Base-by-base conservation (phyloP, 129 eudicot species). In the Flaveria trinervia region DNA sequence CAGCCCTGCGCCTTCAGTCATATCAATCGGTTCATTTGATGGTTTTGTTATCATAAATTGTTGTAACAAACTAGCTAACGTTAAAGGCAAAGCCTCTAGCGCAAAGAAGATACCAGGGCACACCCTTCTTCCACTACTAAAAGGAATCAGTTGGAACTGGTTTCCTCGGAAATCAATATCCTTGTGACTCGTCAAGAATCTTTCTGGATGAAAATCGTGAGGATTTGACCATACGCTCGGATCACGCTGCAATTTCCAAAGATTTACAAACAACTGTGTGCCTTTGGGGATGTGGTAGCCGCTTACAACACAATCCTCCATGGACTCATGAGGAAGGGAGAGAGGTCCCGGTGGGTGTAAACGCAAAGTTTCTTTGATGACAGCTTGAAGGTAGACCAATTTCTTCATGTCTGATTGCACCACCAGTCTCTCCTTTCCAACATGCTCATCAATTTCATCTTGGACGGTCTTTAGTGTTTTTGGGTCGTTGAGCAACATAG, bases 351-450 rank as follows among this genome's bases (percentile, higher is more conserved):
- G 15, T 18, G 65, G 86, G 39, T 76, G 33, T 65, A 65, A 65
- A 36, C 54, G 73, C 18, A 76, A 43, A 0, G 80, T 76, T 76
- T 85, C 84, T 51, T 77, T 77, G 50, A 77, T 25, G 39, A 76
- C n/a, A n/a, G 85, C 85, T n/a, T 81, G 62, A 9, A 81, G 59
- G 68, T 84, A 84, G 30, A 73, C 70, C 11, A 84, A 61, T 45
- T 81, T 77, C 18, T 81, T 77, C 15, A 73, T 20, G 80, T 84
- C 85, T 0, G 83, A 66, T 67, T 77, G 83, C 12, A 65, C 68
- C 36, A 77, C 83, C 1, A 48, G 71, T 50, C 83, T 76, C 18
- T 81, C 83, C 46, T 10, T 60, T 74, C 78, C 78, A 74, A 60
- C 59, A 60, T 60, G 70, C 12, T 74, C 78, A 18, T 74, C 83